Evolutionary conservation across 176 grass and related monocot species (phyloP), one percentile per base, ranked within the genome.

Genomic region (Ananas comosus): DNA sequence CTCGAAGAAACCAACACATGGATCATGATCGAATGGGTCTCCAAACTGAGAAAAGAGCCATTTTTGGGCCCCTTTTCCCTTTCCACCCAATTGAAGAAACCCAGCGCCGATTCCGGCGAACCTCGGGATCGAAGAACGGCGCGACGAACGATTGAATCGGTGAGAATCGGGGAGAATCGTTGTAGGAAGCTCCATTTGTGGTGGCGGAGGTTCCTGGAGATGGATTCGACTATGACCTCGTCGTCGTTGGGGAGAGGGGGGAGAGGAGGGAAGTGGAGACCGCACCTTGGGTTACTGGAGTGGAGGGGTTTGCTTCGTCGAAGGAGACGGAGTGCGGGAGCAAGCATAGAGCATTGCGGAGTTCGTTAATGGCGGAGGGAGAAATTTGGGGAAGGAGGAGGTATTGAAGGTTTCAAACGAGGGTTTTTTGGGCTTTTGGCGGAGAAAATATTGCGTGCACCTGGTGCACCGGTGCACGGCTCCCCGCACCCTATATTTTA

Each of bases 311-410:
- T 2, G 22, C 19, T 66, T 47, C 49, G 51, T 65, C 23, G 12
- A 53, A 66, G 49, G 50, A 33, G 9, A 23, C 63, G 50, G 50
- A 53, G 2, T 18, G 13, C 9, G 14, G 24, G 51, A 75, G 63
- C 9, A 22, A 65, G 49, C 72, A 75, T 75, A 33, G 63, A 66
- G 72, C 72, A 75, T 66, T 24, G 48, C 65, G 7, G 72, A 49
- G 9, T 28, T 11, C 49, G 19, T 59, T 63, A 49, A 14, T 2
- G 54, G 1, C 4, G 28, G 12, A 7, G 27, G 3, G 25, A 12
- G n/a, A 59, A 1, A 8, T 59, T 59, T 59, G 54, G 54, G 18
- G 2, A 58, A 58, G 13, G 18, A 3, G 9, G n/a, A 58, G 54
- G 12, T 58, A 19, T 58, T 8, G 54, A 18, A 59, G 54, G 54